A percentile compares a stretch with the other conserved stretches of the same genome.
Conservation (phyloP, 768 basidiomycete genomes). For the Kwoniella bestiolae region DNA sequence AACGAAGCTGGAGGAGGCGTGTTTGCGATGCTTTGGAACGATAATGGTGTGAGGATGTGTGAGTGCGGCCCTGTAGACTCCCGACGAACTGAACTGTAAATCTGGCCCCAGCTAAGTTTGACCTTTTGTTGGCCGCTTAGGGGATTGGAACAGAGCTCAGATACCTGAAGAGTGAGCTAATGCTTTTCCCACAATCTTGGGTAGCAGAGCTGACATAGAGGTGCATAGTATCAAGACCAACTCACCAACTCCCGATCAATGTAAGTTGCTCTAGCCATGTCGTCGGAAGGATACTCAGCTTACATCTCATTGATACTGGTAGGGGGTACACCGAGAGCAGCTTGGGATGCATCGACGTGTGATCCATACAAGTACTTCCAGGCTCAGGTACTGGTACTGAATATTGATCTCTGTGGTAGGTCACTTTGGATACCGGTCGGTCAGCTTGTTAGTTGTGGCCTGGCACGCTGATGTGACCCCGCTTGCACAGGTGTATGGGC, state of each 20-base stretch:
- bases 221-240: constrained; percentile 30
- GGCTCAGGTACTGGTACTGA: constrained; percentile 53
- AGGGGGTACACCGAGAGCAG: constrained; percentile 53
- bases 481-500: constrained; percentile 52
- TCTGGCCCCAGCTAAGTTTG: neutral
- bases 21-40: constrained; percentile 89
- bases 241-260: constrained; percentile 31
- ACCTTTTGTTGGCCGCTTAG: constrained; percentile 21
- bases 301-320: neutral
- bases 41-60: constrained; percentile 64
- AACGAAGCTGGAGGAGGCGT: constrained; percentile 80
- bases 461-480: too few relatives aligned
- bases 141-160: constrained; percentile 51
- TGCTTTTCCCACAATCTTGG: neutral
- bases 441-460: too few relatives aligned
- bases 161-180: constrained; percentile 52
- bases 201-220: constrained; percentile 9
- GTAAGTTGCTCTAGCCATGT: constrained; percentile 24
- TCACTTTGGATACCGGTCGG: neutral
- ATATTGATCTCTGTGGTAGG: constrained; percentile 55
- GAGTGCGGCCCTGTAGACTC: too few relatives aligned
- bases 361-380: constrained; percentile 52
- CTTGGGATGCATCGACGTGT: constrained; percentile 49
- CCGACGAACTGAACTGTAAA: too few relatives aligned
- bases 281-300: neutral